Conservation (phyloP, 2,329 filamentous ascomycete genomes). For the Alternaria gaisen region DNA sequence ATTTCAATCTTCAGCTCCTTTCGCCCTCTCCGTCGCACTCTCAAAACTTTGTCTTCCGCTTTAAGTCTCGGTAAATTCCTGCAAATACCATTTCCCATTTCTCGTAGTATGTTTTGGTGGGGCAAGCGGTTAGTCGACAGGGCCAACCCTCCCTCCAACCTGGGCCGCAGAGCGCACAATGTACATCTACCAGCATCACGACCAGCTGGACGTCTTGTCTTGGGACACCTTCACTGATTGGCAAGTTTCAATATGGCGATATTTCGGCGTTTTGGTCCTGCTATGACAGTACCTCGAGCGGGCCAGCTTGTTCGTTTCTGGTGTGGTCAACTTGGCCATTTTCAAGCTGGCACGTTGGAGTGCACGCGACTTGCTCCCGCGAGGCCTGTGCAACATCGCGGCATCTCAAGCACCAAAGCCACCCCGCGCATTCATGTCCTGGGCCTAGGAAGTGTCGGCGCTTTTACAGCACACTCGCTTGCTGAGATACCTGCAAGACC, state of each 20-base stretch:
- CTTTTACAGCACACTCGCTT: constrained; percentile 17
- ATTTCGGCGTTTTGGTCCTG: neutral
- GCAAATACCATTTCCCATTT: neutral
- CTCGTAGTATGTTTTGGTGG: neutral
- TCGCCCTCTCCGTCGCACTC: neutral
- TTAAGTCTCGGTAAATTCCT: neutral
- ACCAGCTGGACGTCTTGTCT: neutral
- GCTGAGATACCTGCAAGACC: constrained; percentile 10
- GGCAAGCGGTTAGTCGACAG: constrained; percentile 1
- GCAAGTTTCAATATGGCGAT: neutral
- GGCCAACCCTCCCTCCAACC: neutral
- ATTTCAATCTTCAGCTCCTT: constrained; percentile 2
- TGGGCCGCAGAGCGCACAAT: neutral
- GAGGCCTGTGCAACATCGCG: neutral
- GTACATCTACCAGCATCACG: neutral
- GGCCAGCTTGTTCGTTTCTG: neutral
- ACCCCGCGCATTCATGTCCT: constrained; percentile 14
- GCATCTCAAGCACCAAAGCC: neutral
- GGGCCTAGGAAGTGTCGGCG: constrained; percentile 6
- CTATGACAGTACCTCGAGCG: neutral
- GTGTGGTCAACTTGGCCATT: neutral
- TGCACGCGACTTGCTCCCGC: neutral
- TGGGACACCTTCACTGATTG: neutral
- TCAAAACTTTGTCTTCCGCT: neutral
- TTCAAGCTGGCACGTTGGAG: neutral